These are phyloP conservation scores for Aegle marmelos DNA, from an alignment of 345 rosid genomes.

Conservation along the genomic window DNA sequence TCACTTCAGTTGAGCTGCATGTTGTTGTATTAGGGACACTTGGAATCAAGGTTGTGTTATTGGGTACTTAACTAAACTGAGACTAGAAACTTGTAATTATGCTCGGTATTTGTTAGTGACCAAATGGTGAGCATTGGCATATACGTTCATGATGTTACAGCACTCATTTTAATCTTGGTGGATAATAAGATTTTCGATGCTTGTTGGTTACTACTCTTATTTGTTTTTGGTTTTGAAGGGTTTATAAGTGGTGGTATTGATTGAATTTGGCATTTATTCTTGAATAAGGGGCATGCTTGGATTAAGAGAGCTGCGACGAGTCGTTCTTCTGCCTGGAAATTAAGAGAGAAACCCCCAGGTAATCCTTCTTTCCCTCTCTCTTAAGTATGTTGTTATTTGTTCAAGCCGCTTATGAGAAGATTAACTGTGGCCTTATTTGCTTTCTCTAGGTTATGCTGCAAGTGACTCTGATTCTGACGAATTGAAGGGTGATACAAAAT, in stretches of 20 bases:
- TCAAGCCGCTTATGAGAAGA: background rate
- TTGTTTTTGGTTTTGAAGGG: background rate
- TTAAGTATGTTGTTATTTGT: background rate
- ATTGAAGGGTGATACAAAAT: constrained; percentile 22
- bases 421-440: background rate
- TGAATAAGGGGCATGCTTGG: constrained; percentile 67
- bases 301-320: constrained; percentile 60
- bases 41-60: background rate
- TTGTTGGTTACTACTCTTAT: background rate
- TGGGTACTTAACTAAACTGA: background rate
- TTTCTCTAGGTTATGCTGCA: constrained; percentile 55
- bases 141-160: background rate
- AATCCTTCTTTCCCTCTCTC: background rate
- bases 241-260: background rate
- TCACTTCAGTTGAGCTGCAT: background rate
- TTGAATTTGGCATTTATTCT: constrained; percentile 1
- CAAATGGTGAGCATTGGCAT: background rate
- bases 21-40: background rate
- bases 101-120: background rate
- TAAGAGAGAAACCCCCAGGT: constrained; percentile 69
- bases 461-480: constrained; percentile 76
- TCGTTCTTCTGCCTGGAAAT: constrained; percentile 64
- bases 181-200: background rate
- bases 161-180: background rate
- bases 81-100: background rate